Evolutionary conservation across 371 early-diverging fungal genomes (phyloP).

Genomic region (Apophysomyces ossiformis): DNA sequence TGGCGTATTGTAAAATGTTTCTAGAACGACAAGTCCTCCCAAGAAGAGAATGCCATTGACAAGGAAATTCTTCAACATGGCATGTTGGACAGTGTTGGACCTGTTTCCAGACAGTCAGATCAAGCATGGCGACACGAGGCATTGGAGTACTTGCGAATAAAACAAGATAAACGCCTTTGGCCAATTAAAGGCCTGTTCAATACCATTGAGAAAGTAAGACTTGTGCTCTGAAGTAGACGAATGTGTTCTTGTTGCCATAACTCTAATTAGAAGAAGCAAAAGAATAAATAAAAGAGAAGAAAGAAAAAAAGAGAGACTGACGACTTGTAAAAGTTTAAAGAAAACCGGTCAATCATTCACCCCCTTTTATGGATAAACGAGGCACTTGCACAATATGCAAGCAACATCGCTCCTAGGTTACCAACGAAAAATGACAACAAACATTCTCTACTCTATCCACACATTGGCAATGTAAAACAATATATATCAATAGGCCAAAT

Average conservation of each 20-base stretch:
- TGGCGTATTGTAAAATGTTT: conserved; percentile 43
- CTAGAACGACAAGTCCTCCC: conserved; percentile 41
- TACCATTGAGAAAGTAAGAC: conserved; percentile 37
- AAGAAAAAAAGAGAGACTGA: background rate
- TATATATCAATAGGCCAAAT: too few species aligned
- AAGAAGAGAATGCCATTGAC: conserved; percentile 45
- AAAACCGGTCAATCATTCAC: conserved; percentile 2
- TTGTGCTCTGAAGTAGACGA: conserved; percentile 27
- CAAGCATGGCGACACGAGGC: background rate
- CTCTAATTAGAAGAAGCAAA: background rate
- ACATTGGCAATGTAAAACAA: too few species aligned
- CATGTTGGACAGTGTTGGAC: conserved; percentile 39
- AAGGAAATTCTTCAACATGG: conserved; percentile 38
- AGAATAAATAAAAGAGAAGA: background rate
- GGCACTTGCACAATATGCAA: conserved; percentile 7
- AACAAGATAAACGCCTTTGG: conserved; percentile 36
- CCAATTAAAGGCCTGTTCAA: conserved; percentile 47
- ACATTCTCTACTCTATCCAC: too few species aligned
- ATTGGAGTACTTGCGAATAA: conserved; percentile 32
- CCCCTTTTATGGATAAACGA: conserved; percentile 6
- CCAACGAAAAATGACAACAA: too few species aligned
- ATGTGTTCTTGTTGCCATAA: conserved; percentile 15
- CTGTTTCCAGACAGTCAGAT: conserved; percentile 21
- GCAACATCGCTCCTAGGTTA: too few species aligned
- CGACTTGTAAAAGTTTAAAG: background rate